These are phyloP conservation scores for Melastoma malabathricum DNA, from an alignment of 345 rosid genomes.

Conservation along the genomic window DNA sequence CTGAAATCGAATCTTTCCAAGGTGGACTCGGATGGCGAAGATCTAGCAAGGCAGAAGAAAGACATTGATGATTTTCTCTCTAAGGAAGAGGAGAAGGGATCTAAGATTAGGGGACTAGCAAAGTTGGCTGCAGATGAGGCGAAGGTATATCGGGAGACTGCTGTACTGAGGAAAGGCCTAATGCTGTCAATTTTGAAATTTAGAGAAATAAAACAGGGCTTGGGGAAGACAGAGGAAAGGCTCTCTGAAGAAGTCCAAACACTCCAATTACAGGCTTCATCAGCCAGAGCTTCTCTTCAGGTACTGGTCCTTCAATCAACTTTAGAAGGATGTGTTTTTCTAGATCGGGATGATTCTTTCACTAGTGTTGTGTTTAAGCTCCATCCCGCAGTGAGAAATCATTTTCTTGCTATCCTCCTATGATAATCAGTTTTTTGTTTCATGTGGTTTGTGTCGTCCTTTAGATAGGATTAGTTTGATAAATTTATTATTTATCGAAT, in stretches of 20 bases:
- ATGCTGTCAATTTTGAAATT: constrained; percentile 44
- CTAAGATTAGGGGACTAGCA: constrained; percentile 55
- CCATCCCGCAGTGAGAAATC: too few relatives aligned
- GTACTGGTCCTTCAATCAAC: constrained; percentile 13
- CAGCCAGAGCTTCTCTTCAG: constrained; percentile 54
- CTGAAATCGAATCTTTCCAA: constrained; percentile 34
- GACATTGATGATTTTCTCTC: constrained; percentile 34
- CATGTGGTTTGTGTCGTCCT: too few relatives aligned
- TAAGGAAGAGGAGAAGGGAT: constrained; percentile 40
- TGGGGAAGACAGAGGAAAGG: constrained; percentile 51
- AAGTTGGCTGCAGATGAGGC: constrained; percentile 52
- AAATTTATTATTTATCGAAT: too few relatives aligned
- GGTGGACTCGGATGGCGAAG: constrained; percentile 35
- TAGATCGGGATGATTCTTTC: too few relatives aligned
- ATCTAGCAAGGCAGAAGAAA: constrained; percentile 34
- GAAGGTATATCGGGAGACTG: constrained; percentile 33
- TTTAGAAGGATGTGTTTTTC: too few relatives aligned
- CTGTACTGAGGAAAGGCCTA: constrained; percentile 40
- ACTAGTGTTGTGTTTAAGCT: too few relatives aligned
- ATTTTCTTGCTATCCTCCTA: too few relatives aligned
- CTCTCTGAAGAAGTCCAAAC: constrained; percentile 60
- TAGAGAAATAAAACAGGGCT: constrained; percentile 47
- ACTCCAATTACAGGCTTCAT: constrained; percentile 54
- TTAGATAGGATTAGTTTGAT: too few relatives aligned
- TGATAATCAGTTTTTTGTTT: too few relatives aligned